Percentiles rank a stretch among this genome's conserved stretches.
Evolutionary conservation across 2,329 filamentous ascomycete species (phyloP).

Genomic region (Trichoderma oligosporum): DNA sequence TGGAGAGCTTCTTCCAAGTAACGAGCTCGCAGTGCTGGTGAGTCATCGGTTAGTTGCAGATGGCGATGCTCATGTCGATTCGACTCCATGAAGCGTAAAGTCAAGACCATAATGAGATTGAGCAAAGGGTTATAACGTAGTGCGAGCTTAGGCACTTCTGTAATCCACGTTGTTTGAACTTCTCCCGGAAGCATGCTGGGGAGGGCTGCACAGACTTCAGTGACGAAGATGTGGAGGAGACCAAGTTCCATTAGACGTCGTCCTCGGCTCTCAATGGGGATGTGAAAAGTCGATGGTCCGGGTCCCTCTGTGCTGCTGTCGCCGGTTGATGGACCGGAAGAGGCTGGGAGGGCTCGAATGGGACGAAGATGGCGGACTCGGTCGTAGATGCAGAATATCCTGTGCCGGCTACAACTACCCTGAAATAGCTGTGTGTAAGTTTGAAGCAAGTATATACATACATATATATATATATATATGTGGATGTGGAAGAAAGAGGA

Average conservation of each 20-base stretch:
- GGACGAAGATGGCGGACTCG: neutral
- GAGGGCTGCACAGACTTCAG: constrained; percentile 22
- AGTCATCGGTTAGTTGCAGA: neutral
- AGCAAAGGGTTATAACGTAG: constrained; percentile 26
- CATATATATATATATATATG: too few species aligned
- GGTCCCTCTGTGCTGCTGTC: neutral
- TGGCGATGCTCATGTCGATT: neutral
- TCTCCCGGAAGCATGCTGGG: constrained; percentile 24
- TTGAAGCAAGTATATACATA: neutral
- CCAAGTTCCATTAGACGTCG: constrained; percentile 26
- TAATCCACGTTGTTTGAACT: constrained; percentile 23
- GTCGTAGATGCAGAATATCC: constrained; percentile 24
- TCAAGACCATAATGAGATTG: constrained; percentile 25
- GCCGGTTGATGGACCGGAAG: neutral
- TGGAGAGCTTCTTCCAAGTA: constrained; percentile 25
- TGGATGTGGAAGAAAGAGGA: neutral
- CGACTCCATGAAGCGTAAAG: constrained; percentile 23
- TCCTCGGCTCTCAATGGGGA: constrained; percentile 20
- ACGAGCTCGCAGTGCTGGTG: constrained; percentile 20
- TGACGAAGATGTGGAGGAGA: constrained; percentile 24
- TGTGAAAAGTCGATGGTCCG: neutral
- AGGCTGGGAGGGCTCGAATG: neutral
- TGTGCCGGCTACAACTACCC: constrained; percentile 24
- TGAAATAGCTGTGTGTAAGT: constrained; percentile 2
- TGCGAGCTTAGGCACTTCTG: constrained; percentile 24